Conservation (phyloP, 2,329 filamentous ascomycete species). For the Sporothrix brasiliensis region DNA sequence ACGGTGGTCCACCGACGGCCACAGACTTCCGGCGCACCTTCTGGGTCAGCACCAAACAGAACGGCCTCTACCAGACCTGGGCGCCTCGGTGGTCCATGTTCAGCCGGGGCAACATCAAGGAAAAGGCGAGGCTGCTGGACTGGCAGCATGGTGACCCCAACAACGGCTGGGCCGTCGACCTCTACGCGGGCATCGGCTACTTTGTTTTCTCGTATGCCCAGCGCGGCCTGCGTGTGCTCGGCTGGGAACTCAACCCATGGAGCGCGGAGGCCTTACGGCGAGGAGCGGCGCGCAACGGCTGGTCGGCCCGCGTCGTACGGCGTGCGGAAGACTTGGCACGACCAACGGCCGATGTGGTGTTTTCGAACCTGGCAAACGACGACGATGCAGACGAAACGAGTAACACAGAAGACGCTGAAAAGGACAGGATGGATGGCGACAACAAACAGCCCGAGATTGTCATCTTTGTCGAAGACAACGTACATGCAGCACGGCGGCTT, state of each 20-base stretch:
- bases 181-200: slow-evolving; percentile 93
- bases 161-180: slow-evolving; percentile 66
- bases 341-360: slow-evolving; percentile 46
- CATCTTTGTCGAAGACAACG: slow-evolving; percentile 71
- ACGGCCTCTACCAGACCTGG: slow-evolving; percentile 82
- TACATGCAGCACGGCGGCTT: slow-evolving; percentile 52
- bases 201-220: slow-evolving; percentile 83
- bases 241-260: slow-evolving; percentile 91
- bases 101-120: slow-evolving; percentile 82
- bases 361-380: background rate
- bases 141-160: slow-evolving; percentile 43
- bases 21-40: slow-evolving; percentile 68
- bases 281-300: slow-evolving; percentile 71
- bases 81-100: slow-evolving; percentile 94
- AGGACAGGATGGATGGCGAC: background rate
- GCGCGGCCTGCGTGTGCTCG: slow-evolving; percentile 72
- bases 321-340: slow-evolving; percentile 45
- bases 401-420: background rate
- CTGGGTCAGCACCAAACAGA: slow-evolving; percentile 79
- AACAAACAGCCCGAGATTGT: slow-evolving; percentile 52
- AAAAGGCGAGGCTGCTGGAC: slow-evolving; percentile 75
- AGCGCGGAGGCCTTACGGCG: slow-evolving; percentile 79
- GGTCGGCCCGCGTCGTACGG: slow-evolving; percentile 60
- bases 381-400: background rate
- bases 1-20: slow-evolving; percentile 39